Evolutionary conservation across 495 filamentous ascomycete species (phyloP).

Genomic region (Neurospora sp.): DNA sequence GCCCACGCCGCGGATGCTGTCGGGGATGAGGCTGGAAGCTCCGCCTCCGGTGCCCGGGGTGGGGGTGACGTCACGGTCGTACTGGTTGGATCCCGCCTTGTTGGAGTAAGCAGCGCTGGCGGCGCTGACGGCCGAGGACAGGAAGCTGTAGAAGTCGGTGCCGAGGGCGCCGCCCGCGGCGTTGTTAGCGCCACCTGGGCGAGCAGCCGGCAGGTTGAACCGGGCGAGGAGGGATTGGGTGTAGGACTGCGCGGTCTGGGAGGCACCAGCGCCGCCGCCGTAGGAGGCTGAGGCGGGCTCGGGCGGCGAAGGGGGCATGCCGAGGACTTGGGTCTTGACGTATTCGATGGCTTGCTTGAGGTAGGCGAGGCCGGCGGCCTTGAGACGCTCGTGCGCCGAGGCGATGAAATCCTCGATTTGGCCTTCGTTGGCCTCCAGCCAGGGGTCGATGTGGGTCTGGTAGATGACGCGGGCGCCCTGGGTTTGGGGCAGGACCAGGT

Average conservation of each 20-base stretch:
- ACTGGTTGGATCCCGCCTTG: neutral
- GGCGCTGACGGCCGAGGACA: constrained; percentile 55
- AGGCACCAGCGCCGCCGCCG: constrained; percentile 11
- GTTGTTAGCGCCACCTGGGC: constrained; percentile 13
- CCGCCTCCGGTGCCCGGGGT: constrained; percentile 18
- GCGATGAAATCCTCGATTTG: constrained; percentile 88
- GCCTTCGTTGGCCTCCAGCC: constrained; percentile 74
- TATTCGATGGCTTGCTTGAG: constrained; percentile 69
- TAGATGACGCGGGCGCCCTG: constrained; percentile 85
- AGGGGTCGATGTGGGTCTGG: constrained; percentile 74
- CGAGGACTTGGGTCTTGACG: constrained; percentile 62
- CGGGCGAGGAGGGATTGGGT: constrained; percentile 69
- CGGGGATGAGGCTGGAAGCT: constrained; percentile 53
- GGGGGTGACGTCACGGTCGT: constrained; percentile 35
- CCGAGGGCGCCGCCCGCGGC: constrained; percentile 31
- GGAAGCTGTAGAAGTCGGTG: constrained; percentile 63
- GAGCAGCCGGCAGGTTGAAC: constrained; percentile 65
- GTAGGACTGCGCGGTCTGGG: too few relatives aligned
- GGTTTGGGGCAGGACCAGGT: constrained; percentile 94
- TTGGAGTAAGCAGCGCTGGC: constrained; percentile 19
- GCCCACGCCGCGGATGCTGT: constrained; percentile 45
- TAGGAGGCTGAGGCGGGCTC: constrained; percentile 29
- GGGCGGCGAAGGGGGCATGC: constrained; percentile 43
- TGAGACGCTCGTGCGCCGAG: constrained; percentile 67
- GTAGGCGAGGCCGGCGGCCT: constrained; percentile 68